Evolutionary conservation across 1,284 basidiomycete genomes (phyloP), one percentile per base, ranked within the genome.

Genomic region (Fistulina hepatica): DNA sequence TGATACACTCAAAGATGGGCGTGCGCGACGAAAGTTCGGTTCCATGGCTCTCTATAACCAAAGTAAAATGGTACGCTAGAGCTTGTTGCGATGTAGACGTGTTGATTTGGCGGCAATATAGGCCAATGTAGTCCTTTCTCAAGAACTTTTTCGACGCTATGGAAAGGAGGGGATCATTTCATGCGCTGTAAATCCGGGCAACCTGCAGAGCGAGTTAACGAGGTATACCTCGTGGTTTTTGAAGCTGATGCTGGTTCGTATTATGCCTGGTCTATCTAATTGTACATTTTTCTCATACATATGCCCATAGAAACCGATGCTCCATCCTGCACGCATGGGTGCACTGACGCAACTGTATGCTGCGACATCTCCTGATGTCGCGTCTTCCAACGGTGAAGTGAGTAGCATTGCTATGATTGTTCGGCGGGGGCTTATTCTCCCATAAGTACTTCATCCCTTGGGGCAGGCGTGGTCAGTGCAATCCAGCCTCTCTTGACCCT

Each of bases 61-160:
- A 48, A 63, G 60, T 42, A 73, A 73, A 56, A 61, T 64, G 46
- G 71, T 58, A 39, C 33, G 50, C 46, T 17, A 27, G 21, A 7
- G 28, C 11, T 24, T 17, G 19, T n/a, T 20, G n/a, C 39, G 4
- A 21, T 11, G 20, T 19, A 66, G 41, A 48, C 44, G 11, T 7
- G 26, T 34, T 9, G 25, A 13, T 11, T 39, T 20, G 59, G 62
- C 46, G 11, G 12, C 17, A 3, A 23, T 3, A 4, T 39, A 73
- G 71, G 71, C 59, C 0, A 72, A 71, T 43, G 51, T 73, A 5
- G 47, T 73, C 0, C 53, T 68, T 33, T 55, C 71, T 1, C 61
- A 58, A 41, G 72, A 72, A 52, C 59, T 61, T 19, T 17, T 15
- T 10, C 40, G 40, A 7, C 9, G 36, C 21, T 42, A 42, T 21